Evolutionary conservation across 257 asterid genomes (phyloP), one percentile per base, ranked within the genome.

Genomic region (Haberlea rhodopensis): DNA sequence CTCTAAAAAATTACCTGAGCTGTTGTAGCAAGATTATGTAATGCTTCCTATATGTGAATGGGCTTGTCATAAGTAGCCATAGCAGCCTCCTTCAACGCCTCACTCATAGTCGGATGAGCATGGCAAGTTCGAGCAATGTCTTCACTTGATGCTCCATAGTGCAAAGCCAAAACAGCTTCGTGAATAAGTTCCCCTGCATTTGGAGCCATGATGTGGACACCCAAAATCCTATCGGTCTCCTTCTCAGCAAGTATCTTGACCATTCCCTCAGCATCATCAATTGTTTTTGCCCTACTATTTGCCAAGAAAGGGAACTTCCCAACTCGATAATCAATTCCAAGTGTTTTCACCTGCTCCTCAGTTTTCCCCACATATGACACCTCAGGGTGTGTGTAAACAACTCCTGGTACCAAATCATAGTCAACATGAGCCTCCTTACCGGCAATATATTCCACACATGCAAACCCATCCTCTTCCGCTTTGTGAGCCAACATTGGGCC

Each of bases 401-500:
- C 96, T n/a, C 97, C 99, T 0, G 99, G 99, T 9, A 90, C 97
- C 86, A 90, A 8, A 69, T 94, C 95, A 23, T 94, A 94, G 71
- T 90, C 99, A 77, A 94, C 96, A 16, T 94, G 96, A 28, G 95
- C 99, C 70, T 87, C 91, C 65, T 84, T 89, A 16, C 99, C 99
- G 0, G 99, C 96, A 31, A 90, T 82, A 67, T 65, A 90, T 49
- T 94, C 99, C 13, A 87, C 99, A 10, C 99, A 92, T 0, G 99
- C 99, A 40, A 92, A 86, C 5, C 99, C 99, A 31, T 92, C 99
- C 62, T 92, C 99, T 69, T 92, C 99, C 1, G 99, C 99, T 76
- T 94, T 94, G 87, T 94, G 99, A 46, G 99, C 99, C 88, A 92
- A 67, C 99, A 94, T 94, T 2, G 96, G 97, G 16, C 97, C 99